Conservation (phyloP, 495 filamentous ascomycete genomes). For the Xylaria longipes region DNA sequence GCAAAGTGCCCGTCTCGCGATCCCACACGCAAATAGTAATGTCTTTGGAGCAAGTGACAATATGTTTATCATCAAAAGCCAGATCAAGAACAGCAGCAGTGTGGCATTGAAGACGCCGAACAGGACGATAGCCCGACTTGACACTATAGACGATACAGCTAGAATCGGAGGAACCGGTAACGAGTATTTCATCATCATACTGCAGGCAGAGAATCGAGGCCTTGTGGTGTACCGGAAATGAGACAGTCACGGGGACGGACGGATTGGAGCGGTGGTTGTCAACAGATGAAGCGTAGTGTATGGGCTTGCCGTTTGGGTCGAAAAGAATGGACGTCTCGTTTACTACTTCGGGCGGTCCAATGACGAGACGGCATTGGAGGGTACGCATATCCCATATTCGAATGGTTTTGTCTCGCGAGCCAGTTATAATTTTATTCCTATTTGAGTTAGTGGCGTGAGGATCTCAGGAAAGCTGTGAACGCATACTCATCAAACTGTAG, state of each 20-base stretch:
- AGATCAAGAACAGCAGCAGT: slow-evolving; percentile 89
- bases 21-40: slow-evolving; percentile 92
- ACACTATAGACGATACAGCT: slow-evolving; percentile 94
- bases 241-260: slow-evolving; percentile 55
- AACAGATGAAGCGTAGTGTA: slow-evolving; percentile 55
- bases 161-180: slow-evolving; percentile 91
- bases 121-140: slow-evolving; percentile 73
- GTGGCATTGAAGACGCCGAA: slow-evolving; percentile 77
- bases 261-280: slow-evolving; percentile 50
- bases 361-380: slow-evolving; percentile 79
- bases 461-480: not conserved
- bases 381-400: slow-evolving; percentile 93
- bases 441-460: slow-evolving; percentile 32
- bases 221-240: slow-evolving; percentile 68
- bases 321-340: slow-evolving; percentile 51
- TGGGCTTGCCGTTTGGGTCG: slow-evolving; percentile 48
- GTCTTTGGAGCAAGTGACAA: slow-evolving; percentile 96
- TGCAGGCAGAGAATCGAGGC: slow-evolving; percentile 94
- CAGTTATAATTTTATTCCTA: slow-evolving; percentile 93
- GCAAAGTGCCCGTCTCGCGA: slow-evolving; percentile 71
- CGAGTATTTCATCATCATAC: slow-evolving; percentile 89
- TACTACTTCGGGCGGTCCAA: slow-evolving; percentile 64
- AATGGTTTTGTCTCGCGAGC: slow-evolving; percentile 92
- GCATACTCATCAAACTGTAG: slow-evolving; percentile 95
- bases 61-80: slow-evolving; percentile 87